Percentiles rank a stretch among this genome's conserved stretches.
These are phyloP conservation scores for Aspergillus chevalieri DNA, from an alignment of 2,329 filamentous ascomycete genomes.

Conservation along the genomic window DNA sequence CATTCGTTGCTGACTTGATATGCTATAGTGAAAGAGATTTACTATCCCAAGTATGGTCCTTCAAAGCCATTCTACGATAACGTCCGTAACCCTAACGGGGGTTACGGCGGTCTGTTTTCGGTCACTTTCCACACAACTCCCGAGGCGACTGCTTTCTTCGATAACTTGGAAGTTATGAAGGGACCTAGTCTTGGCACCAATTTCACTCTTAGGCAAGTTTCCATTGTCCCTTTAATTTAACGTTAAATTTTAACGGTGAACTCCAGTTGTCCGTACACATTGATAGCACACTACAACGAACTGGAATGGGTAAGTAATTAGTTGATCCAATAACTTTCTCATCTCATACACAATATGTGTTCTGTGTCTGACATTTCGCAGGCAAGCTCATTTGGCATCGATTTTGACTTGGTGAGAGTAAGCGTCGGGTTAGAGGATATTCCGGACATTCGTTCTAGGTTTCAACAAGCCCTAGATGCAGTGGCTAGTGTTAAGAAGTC, in stretches of 20 bases:
- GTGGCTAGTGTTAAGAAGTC: slow-evolving; percentile 23
- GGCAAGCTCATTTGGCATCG: slow-evolving; percentile 72
- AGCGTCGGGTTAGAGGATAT: slow-evolving; percentile 86
- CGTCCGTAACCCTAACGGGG: slow-evolving; percentile 65
- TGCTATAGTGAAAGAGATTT: slow-evolving; percentile 63
- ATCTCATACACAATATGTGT: background rate
- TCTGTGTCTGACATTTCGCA: slow-evolving; percentile 21
- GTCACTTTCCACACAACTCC: slow-evolving; percentile 66
- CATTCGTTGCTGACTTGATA: slow-evolving; percentile 24
- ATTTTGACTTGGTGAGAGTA: slow-evolving; percentile 71
- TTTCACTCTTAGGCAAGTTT: slow-evolving; percentile 66
- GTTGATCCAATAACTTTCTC: background rate
- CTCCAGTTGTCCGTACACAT: slow-evolving; percentile 73
- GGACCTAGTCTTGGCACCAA: slow-evolving; percentile 94
- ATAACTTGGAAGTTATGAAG: slow-evolving; percentile 80
- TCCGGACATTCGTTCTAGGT: slow-evolving; percentile 56
- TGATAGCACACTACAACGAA: slow-evolving; percentile 87
- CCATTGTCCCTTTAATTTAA: background rate
- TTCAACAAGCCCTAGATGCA: slow-evolving; percentile 64
- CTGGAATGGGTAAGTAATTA: slow-evolving; percentile 67
- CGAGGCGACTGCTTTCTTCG: slow-evolving; percentile 76
- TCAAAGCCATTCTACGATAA: slow-evolving; percentile 70
- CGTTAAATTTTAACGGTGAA: slow-evolving; percentile 7
- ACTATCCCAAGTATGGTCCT: slow-evolving; percentile 76
- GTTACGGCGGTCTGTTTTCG: slow-evolving; percentile 85